Base-by-base conservation (phyloP, 2,329 filamentous ascomycete species). In the Aspergillus novoparasiticus region DNA sequence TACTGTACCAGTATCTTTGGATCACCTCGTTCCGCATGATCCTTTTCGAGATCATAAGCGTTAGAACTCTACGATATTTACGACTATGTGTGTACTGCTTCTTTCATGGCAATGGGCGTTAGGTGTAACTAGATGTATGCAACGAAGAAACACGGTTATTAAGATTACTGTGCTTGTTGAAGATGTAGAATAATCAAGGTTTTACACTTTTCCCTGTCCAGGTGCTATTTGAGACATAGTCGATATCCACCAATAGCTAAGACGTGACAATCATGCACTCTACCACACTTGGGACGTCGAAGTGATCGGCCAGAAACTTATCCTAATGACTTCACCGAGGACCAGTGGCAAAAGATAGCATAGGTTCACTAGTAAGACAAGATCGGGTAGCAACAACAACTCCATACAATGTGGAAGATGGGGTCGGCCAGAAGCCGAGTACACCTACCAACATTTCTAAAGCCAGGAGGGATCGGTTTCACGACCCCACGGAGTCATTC, bases 111-210 rank as follows among this genome's bases (percentile, higher is more conserved):
- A 41, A 41, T 3, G 16, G 39, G 39, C 39, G 16, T 41, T 19
- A n/a, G 8, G 39, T 41, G 39, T 41, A 41, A 9, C 8, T 41
- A 41, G 39, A n/a, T 3, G n/a, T 41, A 19, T 41, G 9, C 3
- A 41, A 41, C 19, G 16, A 41, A 41, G 39, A n/a, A 2, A 16
- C 1, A n/a, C n/a, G 4, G n/a, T 10, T 1, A 41, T 10, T n/a
- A 3, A 41, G 3, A n/a, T 6, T 6, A 6, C 14, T 14, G 5
- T 6, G 10, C 11, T 12, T 2, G 1, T 14, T 11, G 0, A 16
- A 14, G 3, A 0, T 36, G 1, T 36, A 16, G 5, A 6, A 6
- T 2, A 6, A 14, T 6, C 34, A 16, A 6, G 5, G 0, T 6
- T 36, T 16, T 5, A 5, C 5, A 16, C 14, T 16, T 36, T 2